Evolutionary conservation across 805 yeast genomes (phyloP).

Genomic region (Nakazawaea wyomingensis): DNA sequence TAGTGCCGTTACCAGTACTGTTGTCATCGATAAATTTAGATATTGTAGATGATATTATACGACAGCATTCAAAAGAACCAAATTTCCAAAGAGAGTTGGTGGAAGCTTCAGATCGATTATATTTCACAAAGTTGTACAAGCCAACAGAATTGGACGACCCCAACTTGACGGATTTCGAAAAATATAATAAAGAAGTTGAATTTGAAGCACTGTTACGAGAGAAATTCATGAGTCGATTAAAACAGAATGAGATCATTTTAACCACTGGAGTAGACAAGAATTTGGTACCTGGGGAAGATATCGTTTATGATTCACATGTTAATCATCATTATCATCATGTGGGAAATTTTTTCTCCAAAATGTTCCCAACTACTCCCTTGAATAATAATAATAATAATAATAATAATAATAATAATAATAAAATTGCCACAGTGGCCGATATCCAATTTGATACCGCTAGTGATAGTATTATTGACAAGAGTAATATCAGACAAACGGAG

Average conservation of each 20-base stretch:
- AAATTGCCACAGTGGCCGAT: background rate
- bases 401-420: too few species aligned
- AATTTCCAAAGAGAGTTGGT: background rate
- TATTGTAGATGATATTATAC: background rate
- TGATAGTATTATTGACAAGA: constrained; percentile 8
- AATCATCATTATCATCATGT: background rate
- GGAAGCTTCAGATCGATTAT: constrained; percentile 12
- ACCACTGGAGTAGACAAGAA: background rate
- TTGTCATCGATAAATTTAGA: background rate
- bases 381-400: too few species aligned
- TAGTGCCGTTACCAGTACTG: too few species aligned
- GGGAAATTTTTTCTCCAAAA: constrained; percentile 1
- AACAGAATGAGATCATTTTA: background rate
- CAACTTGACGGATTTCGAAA: constrained; percentile 23
- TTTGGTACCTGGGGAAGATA: constrained; percentile 9
- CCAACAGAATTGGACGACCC: constrained; percentile 9
- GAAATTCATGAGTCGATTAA: constrained; percentile 13
- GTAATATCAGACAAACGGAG: background rate
- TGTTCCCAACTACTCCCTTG: too few species aligned
- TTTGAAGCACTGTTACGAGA: constrained; percentile 22
- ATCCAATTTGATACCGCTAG: background rate
- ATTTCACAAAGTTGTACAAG: constrained; percentile 20
- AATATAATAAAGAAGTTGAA: constrained; percentile 20
- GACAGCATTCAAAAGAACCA: background rate
- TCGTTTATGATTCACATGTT: background rate